Base-by-base conservation (phyloP, 768 basidiomycete genomes). In the Psilocybe cubensis region DNA sequence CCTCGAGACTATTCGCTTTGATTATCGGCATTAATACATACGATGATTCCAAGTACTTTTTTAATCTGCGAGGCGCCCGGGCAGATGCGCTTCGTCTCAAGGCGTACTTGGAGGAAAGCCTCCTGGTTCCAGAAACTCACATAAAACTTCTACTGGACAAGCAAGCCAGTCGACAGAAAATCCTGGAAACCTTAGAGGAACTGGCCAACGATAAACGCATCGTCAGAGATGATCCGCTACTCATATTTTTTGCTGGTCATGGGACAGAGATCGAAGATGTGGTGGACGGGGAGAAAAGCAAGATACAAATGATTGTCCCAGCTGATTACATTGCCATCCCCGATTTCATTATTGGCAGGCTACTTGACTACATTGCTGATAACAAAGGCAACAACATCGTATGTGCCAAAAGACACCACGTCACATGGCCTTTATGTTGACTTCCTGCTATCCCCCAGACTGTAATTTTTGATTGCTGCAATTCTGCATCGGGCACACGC, bases 241-340 rank as follows among this genome's bases (percentile, higher is more conserved):
- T 64, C 10, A 42, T 64, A 21, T 64, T 52, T 29, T 64, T 38
- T 28, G 63, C 63, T 10, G 63, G 63, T 4, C 63, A 64, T 52
- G 60, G 63, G 4, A 20, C 50, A 5, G 24, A 52, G 29, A 52
- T 41, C 8, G 43, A 27, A 4, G 44, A 49, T 4, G 14, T 3
- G 8, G 8, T 33, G 31, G 31, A 14, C 3, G 31, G 31, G 9
- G 9, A 18, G 20, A 44, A 33, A 3, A 23, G 23, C 35, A 47
- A 58, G 31, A 58, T 64, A 17, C 51, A 64, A 46, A 46, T 44
- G 23, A 49, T 64, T 17, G 48, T 61, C n/a, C 58, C 63, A 24
- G 50, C 57, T 35, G 63, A 64, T 47, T 63, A 49, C 43, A 43
- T 45, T 3, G 44, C 48, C 23, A 64, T 64, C 25, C 57, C 59